Percentiles rank a stretch among this genome's conserved stretches.
Conservation (phyloP, 352 stramenopile species). For the Pythium dissimile region DNA sequence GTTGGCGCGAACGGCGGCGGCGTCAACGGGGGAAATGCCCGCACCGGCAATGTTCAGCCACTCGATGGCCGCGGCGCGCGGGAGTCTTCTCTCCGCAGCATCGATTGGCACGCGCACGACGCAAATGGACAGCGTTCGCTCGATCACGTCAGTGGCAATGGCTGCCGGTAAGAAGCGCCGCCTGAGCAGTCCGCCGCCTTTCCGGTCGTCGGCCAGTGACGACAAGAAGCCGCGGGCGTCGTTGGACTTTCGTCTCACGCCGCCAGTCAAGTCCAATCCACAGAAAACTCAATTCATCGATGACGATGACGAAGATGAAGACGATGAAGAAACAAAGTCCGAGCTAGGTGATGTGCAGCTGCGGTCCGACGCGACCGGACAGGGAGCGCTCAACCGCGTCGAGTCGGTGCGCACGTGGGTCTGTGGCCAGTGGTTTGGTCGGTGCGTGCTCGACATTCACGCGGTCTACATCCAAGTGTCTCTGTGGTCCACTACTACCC, state of each 20-base stretch:
- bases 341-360: not conserved
- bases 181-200: constrained; percentile 10
- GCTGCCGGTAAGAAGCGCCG: constrained; percentile 21
- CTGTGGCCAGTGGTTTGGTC: constrained; percentile 21
- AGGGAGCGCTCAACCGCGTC: not conserved
- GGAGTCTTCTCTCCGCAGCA: constrained; percentile 3
- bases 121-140: not conserved
- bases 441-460: constrained; percentile 20
- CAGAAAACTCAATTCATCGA: constrained; percentile 9
- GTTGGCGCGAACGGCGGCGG: not conserved
- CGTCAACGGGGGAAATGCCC: not conserved
- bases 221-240: not conserved
- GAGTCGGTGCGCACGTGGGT: constrained; percentile 16
- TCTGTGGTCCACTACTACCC: constrained; percentile 2
- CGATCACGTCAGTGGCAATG: not conserved
- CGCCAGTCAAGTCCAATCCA: not conserved
- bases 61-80: constrained; percentile 11
- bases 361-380: not conserved
- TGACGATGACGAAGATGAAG: constrained; percentile 8
- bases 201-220: not conserved
- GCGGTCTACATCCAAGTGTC: constrained; percentile 12
- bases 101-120: not conserved
- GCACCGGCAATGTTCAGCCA: constrained; percentile 5
- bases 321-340: constrained; percentile 14
- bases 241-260: constrained; percentile 14